Conservation (phyloP, 345 rosid species). For the Gossypium raimondii region DNA sequence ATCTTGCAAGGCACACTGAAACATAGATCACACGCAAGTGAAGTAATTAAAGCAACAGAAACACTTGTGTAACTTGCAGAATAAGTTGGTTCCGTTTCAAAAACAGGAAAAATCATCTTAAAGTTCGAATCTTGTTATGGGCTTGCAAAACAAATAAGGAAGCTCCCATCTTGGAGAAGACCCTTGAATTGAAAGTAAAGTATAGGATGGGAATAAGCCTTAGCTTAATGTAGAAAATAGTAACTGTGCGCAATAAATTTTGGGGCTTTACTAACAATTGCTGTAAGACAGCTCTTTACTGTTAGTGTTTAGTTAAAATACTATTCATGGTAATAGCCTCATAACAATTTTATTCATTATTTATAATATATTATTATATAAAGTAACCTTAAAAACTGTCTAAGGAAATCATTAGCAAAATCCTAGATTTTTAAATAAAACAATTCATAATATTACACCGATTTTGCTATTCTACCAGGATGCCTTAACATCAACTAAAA, state of each 20-base stretch:
- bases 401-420: background rate
- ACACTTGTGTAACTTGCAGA: background rate
- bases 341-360: background rate
- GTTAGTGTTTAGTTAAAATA: background rate
- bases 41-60: background rate
- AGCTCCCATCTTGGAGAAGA: background rate
- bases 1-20: background rate
- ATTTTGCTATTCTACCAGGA: background rate
- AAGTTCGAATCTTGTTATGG: background rate
- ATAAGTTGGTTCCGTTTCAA: background rate
- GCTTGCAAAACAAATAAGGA: background rate
- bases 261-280: background rate
- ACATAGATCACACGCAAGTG: background rate
- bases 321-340: background rate
- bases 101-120: background rate
- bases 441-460: background rate
- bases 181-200: conserved; percentile 7
- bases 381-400: background rate
- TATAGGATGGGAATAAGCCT: background rate
- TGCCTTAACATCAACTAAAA: background rate
- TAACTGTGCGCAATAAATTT: background rate
- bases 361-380: background rate
- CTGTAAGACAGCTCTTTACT: background rate
- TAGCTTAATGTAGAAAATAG: background rate
- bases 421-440: background rate